Evolutionary conservation across 164 flowering plant genomes (phyloP), one percentile per base, ranked within the genome.

Genomic region (Tetrastigma voinierianum): DNA sequence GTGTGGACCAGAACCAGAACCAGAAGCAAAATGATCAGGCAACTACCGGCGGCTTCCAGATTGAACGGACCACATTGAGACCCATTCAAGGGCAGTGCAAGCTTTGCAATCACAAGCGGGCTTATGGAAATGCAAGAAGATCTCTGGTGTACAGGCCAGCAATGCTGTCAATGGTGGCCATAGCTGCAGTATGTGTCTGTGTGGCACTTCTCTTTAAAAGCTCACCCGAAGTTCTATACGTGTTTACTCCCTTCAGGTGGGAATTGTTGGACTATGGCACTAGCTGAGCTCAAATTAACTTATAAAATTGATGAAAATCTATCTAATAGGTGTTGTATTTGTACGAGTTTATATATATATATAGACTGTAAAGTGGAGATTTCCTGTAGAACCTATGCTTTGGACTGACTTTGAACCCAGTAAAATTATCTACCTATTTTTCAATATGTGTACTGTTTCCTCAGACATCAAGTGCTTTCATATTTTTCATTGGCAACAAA

Each of bases 131-230:
- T 10, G 15, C 59, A 4, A 71, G 78, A 54, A 70, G 82, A 61
- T 80, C 85, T 1, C 43, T 86, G 44, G 76, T 77, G 14, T 90
- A 83, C 73, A 82, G 88, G 49, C 97, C 98, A 0, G 87, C 81
- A 55, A 80, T 91, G 91, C 79, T 95, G 8, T 90, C 97, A 16
- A 75, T 95, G 87, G 86, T 95, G 67, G 85, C 94, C 49, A 83
- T 93, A 43, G 98, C 97, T 24, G 96, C 92, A 4, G 94, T 93
- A 24, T 93, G 98, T 66, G 97, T 90, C 7, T 91, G 98, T 52
- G 94, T 81, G 20, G 93, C 89, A 32, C 79, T 93, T 64, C 81
- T 91, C 16, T 91, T 91, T 71, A 93, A 88, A 63, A 85, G 90
- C 76, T 81, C 80, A 24, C 98, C 97, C 1, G 84, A 83, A 57